These are phyloP conservation scores for Phytophthora melonis DNA, from an alignment of 352 stramenopile species.

Conservation along the genomic window DNA sequence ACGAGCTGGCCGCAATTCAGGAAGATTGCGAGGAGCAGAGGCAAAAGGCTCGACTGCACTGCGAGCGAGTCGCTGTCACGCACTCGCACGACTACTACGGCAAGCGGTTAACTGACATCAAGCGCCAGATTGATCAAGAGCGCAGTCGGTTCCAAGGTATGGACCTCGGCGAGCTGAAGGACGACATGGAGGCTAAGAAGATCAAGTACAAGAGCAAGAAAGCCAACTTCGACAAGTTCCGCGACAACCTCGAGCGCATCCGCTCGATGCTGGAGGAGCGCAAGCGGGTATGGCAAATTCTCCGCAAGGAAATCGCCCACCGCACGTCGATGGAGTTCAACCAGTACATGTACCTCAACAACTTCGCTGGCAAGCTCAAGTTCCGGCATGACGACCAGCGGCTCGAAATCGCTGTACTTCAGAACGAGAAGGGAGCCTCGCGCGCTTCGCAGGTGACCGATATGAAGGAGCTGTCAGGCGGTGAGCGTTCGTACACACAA, in stretches of 20 bases:
- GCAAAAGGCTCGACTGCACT: conserved; percentile 68
- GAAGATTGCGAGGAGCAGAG: conserved; percentile 70
- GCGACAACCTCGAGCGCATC: conserved; percentile 68
- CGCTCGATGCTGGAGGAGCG: conserved; percentile 81
- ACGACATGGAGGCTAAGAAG: conserved; percentile 80
- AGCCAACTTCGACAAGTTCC: conserved; percentile 65
- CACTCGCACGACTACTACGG: conserved; percentile 83
- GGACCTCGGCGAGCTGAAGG: conserved; percentile 76
- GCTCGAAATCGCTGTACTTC: conserved; percentile 83
- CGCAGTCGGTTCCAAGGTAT: conserved; percentile 83
- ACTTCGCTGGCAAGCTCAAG: conserved; percentile 86
- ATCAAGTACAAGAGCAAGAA: conserved; percentile 79
- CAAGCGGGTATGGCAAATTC: conserved; percentile 76
- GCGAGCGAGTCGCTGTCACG: conserved; percentile 70
- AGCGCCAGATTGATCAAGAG: conserved; percentile 80
- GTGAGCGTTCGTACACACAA: conserved; percentile 97
- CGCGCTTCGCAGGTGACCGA: conserved; percentile 92
- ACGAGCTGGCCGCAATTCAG: conserved; percentile 55
- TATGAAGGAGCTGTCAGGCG: conserved; percentile 97
- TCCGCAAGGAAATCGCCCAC: conserved; percentile 83
- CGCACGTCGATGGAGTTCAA: conserved; percentile 88
- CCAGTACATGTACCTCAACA: conserved; percentile 86
- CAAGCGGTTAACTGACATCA: conserved; percentile 82
- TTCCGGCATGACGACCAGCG: conserved; percentile 82
- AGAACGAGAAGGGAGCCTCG: conserved; percentile 79